Evolutionary conservation across 345 rosid species (phyloP).

Genomic region (Cardamine occulta): DNA sequence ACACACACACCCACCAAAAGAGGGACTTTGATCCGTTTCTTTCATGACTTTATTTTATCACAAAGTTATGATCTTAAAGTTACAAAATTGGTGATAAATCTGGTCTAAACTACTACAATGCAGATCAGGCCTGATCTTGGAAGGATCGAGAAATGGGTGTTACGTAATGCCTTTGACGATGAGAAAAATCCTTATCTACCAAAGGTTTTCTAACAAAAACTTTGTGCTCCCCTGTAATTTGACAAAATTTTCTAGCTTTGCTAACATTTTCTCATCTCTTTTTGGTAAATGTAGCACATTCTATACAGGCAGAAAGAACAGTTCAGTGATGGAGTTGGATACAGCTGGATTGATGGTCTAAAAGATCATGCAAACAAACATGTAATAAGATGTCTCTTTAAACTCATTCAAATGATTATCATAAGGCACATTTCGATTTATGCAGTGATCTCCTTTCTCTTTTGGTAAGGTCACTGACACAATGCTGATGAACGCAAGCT

Average conservation of each 20-base stretch:
- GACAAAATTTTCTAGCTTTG: conserved; percentile 5
- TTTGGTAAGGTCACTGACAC: conserved; percentile 67
- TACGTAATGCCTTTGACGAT: conserved; percentile 87
- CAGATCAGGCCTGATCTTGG: conserved; percentile 75
- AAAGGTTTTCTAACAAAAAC: conserved; percentile 50
- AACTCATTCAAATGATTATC: background rate
- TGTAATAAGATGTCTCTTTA: conserved; percentile 43
- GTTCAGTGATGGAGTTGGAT: conserved; percentile 90
- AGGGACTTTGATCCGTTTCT: background rate
- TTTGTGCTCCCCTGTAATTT: conserved; percentile 7
- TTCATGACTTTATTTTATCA: background rate
- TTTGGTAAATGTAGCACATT: conserved; percentile 59
- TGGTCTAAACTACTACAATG: conserved; percentile 22
- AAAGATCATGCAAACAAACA: conserved; percentile 76
- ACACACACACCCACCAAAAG: background rate
- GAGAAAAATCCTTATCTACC: conserved; percentile 75
- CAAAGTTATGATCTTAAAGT: background rate
- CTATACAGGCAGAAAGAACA: conserved; percentile 86
- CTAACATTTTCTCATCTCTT: conserved; percentile 20
- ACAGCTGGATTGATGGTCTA: conserved; percentile 87
- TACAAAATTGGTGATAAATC: background rate
- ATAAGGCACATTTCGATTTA: conserved; percentile 13
- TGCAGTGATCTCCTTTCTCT: conserved; percentile 4
- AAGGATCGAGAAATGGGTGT: conserved; percentile 86
- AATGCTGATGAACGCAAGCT: conserved; percentile 77